Base-by-base conservation (phyloP, 805 yeast genomes). In the Blastobotrys americana region DNA sequence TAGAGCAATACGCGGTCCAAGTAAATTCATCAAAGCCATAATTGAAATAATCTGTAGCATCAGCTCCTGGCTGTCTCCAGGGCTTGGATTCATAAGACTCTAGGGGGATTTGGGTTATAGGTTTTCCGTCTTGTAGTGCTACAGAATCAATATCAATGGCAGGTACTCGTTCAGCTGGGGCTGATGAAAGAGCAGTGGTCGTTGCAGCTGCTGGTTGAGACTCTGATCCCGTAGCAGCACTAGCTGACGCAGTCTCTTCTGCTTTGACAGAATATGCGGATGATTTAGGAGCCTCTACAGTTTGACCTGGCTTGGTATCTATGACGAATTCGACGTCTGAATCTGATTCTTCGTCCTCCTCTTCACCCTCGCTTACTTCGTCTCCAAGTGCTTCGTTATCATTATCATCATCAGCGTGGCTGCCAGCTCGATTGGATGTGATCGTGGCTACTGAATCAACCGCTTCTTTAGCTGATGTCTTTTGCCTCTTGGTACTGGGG, bases 1-100 rank as follows among this genome's bases (percentile, higher is more conserved):
- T 87, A 35, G 80, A 72, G 54, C 96, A 80, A 65, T 93, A 93
- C 19, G 89, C 87, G 44, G 84, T 79, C 99, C 99, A 93, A 13
- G 97, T 84, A 53, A 84, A 76, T 67, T 93, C 99, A 61, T 93
- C 95, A 60, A 93, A 93, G 1, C 98, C 98, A 58, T 80, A 93
- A 66, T 93, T 93, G 72, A 93, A 93, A 64, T 88, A 94, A 63
- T 93, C 97, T 5, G 95, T 76, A 34, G 86, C 67, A 65, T 93
- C 97, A 3, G 96, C 95, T 33, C 97, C 98, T 1, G 97, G 97
- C 52, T 84, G 80, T 60, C 98, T 76, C 99, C 99, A 93, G 5
- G 99, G 99, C 67, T 94, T 94, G 53, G 88, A 95, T 52, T 85
- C 87, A 40, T 89, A 67, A 43, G 80, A 82, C 48, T 83, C 90